These are phyloP conservation scores for Neoboletus brunneissimus DNA, from an alignment of 768 basidiomycete species.

Conservation along the genomic window DNA sequence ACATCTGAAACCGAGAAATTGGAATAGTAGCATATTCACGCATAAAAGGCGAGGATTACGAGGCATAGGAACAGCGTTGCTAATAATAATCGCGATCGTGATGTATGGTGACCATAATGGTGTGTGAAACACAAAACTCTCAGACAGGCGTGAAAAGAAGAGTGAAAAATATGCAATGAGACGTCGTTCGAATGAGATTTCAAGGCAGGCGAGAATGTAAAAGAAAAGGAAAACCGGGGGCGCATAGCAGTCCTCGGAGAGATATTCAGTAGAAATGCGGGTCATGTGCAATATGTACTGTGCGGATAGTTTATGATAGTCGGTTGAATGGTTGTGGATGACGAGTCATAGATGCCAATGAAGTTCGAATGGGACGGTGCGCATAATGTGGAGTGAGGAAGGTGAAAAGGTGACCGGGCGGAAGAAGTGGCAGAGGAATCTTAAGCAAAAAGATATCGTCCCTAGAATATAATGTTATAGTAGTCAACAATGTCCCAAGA, in stretches of 20 bases:
- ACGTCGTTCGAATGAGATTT: background rate
- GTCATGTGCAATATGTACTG: constrained; percentile 32
- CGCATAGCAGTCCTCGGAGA: constrained; percentile 8
- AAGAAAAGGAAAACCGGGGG: background rate
- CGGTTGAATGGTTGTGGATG: constrained; percentile 12
- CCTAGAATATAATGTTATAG: constrained; percentile 37
- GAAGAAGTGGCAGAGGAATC: constrained; percentile 7
- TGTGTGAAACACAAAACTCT: constrained; percentile 13
- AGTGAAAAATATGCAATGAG: constrained; percentile 1
- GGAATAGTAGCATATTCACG: constrained; percentile 12
- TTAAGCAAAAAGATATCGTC: constrained; percentile 31
- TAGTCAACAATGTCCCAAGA: constrained; percentile 36
- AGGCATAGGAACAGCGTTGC: constrained; percentile 17
- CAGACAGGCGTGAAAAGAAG: background rate
- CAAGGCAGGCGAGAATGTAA: background rate
- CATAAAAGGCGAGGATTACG: constrained; percentile 17
- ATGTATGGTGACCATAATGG: constrained; percentile 10
- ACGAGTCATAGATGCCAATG: constrained; percentile 29
- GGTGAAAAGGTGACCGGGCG: constrained; percentile 15
- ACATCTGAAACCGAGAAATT: background rate
- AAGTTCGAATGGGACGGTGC: constrained; percentile 1
- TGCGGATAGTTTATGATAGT: constrained; percentile 25
- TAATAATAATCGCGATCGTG: constrained; percentile 23
- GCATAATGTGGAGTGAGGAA: constrained; percentile 3
- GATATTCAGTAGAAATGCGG: constrained; percentile 28